Evolutionary conservation across 2,329 filamentous ascomycete species (phyloP), one percentile per base, ranked within the genome.

Genomic region (Nemania abortiva): DNA sequence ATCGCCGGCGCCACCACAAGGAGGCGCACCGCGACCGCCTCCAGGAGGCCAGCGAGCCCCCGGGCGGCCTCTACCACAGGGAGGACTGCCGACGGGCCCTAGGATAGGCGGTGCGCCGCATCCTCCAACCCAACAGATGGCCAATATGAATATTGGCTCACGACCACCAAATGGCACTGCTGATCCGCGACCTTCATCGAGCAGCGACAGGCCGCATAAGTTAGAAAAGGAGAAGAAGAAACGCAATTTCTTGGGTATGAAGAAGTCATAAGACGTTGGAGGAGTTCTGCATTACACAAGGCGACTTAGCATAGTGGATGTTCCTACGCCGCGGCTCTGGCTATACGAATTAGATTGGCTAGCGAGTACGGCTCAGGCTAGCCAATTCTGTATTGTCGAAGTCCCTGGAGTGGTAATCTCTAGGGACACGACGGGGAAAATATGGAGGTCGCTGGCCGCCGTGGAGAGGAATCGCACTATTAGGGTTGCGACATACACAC

Each of bases 211-310:
- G 73, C 77, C 80, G 6, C 82, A 84, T 58, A 89, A 90, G 79
- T 74, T 80, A 20, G 85, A 88, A 76, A 82, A 84, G 74, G 83
- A 87, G 74, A 90, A 90, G 81, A 90, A 90, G 84, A 87, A 84
- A 77, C 82, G 87, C 62, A 86, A 87, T 68, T 86, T 89, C 71
- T 80, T 89, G 66, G 84, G 86, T 31, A 84, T 88, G 74, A 90
- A 89, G 81, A 91, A 91, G 78, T 70, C 53, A 49, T 71, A 56
- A 60, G 55, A 18, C 18, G 7, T 31, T 29, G 4, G n/a, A 34
- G 37, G 3, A 50, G 24, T 37, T 27, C 7, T 31, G 5, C 52
- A 34, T 55, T 20, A 49, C 20, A 37, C 52, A 27, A 53, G 7
- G 9, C 24, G 24, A 22, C 18, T 31, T 11, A 53, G 37, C 50